Conservation (phyloP, 1,284 basidiomycete genomes). For the Dichomitus squalens region DNA sequence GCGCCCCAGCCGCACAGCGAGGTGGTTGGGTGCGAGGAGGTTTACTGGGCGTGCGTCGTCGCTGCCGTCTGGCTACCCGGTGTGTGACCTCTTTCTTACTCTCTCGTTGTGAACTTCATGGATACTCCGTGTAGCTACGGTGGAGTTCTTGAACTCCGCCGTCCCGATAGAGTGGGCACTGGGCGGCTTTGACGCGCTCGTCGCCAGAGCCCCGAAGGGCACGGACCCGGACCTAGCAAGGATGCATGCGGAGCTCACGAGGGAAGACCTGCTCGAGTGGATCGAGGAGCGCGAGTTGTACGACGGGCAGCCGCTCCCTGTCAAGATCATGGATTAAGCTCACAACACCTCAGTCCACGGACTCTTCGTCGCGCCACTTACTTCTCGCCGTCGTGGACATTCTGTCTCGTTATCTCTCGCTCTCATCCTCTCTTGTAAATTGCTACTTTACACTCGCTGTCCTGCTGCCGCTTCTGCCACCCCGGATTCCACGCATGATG, state of each 20-base stretch:
- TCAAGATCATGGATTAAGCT: slow-evolving; percentile 10
- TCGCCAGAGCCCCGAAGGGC: slow-evolving; percentile 11
- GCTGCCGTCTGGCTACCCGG: slow-evolving; percentile 14
- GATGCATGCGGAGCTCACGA: slow-evolving; percentile 14
- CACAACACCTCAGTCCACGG: not conserved
- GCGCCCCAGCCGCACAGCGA: slow-evolving; percentile 10
- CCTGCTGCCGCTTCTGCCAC: too few relatives aligned
- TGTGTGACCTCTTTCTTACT: slow-evolving; percentile 3
- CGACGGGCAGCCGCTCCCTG: slow-evolving; percentile 10
- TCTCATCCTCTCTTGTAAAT: not conserved
- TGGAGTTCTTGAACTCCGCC: slow-evolving; percentile 8
- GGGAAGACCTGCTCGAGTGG: slow-evolving; percentile 16
- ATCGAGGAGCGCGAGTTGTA: slow-evolving; percentile 18
- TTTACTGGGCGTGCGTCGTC: slow-evolving; percentile 11
- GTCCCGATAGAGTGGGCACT: slow-evolving; percentile 12
- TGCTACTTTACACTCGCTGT: too few relatives aligned
- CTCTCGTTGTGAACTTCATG: slow-evolving; percentile 1
- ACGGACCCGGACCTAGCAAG: slow-evolving; percentile 12
- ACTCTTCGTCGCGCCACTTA: slow-evolving; percentile 4
- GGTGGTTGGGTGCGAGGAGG: slow-evolving; percentile 7
- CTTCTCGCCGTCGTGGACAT: not conserved
- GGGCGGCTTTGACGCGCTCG: slow-evolving; percentile 5
- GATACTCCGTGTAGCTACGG: slow-evolving; percentile 7
- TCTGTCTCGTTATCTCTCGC: not conserved
- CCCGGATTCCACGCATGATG: too few relatives aligned